phyloP scores from a whole-genome alignment of 176 grass and related monocot species.

The Oropetium thomaeum region DNA sequence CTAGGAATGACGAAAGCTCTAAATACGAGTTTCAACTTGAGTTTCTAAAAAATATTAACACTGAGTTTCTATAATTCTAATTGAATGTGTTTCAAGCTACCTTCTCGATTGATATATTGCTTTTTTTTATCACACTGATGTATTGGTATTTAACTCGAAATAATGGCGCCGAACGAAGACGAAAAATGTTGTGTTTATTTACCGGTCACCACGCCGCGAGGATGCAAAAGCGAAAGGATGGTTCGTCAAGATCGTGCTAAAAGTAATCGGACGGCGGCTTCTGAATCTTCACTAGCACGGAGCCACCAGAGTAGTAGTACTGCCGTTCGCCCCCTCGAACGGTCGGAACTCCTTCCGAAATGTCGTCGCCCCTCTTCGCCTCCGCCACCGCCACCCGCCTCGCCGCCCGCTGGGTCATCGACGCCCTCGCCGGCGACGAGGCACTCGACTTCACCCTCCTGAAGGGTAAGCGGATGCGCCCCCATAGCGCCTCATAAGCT shows the following conservation, averaged over 20 bases:
- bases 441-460: conserved; percentile 9
- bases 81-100: neutral
- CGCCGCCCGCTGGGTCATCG: conserved; percentile 14
- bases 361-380: neutral
- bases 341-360: neutral
- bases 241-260: neutral
- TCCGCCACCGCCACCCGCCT: neutral
- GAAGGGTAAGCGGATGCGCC: neutral
- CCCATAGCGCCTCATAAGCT: neutral
- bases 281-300: neutral
- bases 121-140: too few relatives aligned
- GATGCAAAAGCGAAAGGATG: too few relatives aligned
- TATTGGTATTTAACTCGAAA: neutral
- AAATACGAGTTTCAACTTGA: too few relatives aligned
- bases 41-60: too few relatives aligned
- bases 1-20: neutral
- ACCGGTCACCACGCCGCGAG: too few relatives aligned
- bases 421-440: conserved; percentile 33
- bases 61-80: neutral
- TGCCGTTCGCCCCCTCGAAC: neutral
- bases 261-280: neutral
- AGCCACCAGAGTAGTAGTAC: neutral
- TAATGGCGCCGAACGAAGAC: neutral
- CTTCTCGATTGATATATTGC: too few relatives aligned
- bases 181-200: neutral